Evolutionary conservation across 2,329 filamentous ascomycete genomes (phyloP).

Genomic region (Hypoxylon sp.): DNA sequence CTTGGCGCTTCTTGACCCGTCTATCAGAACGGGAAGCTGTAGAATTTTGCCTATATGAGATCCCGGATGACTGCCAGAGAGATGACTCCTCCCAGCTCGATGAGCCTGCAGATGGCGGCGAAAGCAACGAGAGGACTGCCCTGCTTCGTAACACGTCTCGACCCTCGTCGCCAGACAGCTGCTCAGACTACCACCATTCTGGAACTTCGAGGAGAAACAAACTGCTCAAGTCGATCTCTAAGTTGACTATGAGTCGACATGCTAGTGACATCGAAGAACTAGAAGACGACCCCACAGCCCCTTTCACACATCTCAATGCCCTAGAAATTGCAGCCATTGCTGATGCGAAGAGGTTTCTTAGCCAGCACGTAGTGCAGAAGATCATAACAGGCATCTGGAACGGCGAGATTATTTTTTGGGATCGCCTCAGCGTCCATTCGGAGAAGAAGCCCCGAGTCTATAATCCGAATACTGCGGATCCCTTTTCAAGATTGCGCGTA

Average conservation of each 20-base stretch:
- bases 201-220: conserved; percentile 65
- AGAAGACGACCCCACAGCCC: conserved; percentile 74
- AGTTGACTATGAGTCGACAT: conserved; percentile 66
- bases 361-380: conserved; percentile 78
- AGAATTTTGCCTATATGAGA: conserved; percentile 80
- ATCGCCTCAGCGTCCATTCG: conserved; percentile 73
- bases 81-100: conserved; percentile 45
- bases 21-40: conserved; percentile 81
- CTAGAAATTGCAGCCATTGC: conserved; percentile 81
- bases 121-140: conserved; percentile 64
- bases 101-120: conserved; percentile 55
- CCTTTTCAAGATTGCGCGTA: conserved; percentile 78
- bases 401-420: conserved; percentile 83
- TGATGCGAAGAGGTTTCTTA: conserved; percentile 79
- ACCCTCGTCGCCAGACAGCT: conserved; percentile 35
- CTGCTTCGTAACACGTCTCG: conserved; percentile 58
- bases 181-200: conserved; percentile 50
- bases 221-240: conserved; percentile 69
- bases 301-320: conserved; percentile 85
- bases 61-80: conserved; percentile 64
- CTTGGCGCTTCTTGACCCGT: conserved; percentile 81
- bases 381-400: conserved; percentile 81
- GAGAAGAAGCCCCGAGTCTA: conserved; percentile 77
- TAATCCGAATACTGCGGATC: conserved; percentile 71
- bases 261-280: conserved; percentile 61